These are phyloP conservation scores for Circinella umbellata DNA, from an alignment of 371 early-diverging fungal species.

Conservation along the genomic window DNA sequence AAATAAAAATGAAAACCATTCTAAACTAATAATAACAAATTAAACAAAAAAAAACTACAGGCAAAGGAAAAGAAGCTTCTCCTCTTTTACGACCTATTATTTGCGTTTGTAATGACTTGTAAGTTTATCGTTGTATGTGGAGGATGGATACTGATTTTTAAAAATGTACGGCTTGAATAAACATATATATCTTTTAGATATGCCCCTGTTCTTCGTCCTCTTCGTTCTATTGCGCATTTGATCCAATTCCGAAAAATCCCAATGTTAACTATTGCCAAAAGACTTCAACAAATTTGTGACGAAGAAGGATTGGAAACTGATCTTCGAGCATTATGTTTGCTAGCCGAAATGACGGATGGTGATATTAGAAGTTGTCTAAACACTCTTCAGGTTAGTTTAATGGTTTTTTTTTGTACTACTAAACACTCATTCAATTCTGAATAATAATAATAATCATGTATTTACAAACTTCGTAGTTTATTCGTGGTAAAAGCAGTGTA, in stretches of 20 bases:
- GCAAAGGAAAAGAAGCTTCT: conserved; percentile 30
- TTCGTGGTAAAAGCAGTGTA: conserved; percentile 38
- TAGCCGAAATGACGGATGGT: conserved; percentile 82
- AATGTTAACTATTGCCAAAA: conserved; percentile 68
- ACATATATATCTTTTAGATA: conserved; percentile 54
- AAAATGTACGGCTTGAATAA: neutral
- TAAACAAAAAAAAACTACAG: neutral
- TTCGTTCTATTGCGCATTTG: conserved; percentile 78
- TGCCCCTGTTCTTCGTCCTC: conserved; percentile 86
- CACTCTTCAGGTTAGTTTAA: conserved; percentile 77
- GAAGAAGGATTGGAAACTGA: conserved; percentile 79
- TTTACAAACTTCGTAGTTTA: conserved; percentile 30
- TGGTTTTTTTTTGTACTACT: neutral
- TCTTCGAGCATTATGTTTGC: conserved; percentile 70
- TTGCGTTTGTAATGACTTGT: conserved; percentile 97
- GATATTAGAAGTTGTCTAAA: conserved; percentile 90
- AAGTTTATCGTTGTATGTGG: conserved; percentile 20
- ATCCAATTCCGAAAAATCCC: conserved; percentile 73
- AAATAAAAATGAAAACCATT: neutral
- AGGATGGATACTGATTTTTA: neutral
- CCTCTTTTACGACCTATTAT: conserved; percentile 91
- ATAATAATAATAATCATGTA: too few species aligned
- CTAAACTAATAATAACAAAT: neutral
- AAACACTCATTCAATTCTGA: too few species aligned
- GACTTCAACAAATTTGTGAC: conserved; percentile 83